phyloP scores from a whole-genome alignment of 1,284 basidiomycete genomes.

The Leucocoprinus gongylophorus region DNA sequence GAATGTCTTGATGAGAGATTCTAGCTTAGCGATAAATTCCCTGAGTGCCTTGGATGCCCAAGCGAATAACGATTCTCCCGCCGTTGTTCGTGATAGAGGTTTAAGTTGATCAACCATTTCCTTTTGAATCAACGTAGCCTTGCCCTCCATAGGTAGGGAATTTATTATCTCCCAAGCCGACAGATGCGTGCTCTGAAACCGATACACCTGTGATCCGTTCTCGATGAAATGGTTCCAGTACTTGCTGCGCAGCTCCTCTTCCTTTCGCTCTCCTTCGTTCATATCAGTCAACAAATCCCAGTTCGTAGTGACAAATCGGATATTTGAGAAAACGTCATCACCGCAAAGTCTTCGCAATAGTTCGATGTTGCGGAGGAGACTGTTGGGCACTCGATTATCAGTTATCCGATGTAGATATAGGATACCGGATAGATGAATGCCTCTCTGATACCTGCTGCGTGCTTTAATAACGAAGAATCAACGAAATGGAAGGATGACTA shows the following conservation, averaged over 20 bases:
- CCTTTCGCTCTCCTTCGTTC: background rate
- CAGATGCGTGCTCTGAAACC: background rate
- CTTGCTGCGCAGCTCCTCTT: conserved; percentile 13
- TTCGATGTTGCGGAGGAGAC: conserved; percentile 6
- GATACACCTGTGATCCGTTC: background rate
- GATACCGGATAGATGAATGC: conserved; percentile 9
- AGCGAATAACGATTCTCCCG: background rate
- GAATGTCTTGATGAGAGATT: background rate
- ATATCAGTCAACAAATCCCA: conserved; percentile 8
- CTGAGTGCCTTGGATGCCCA: background rate
- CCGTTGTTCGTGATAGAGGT: conserved; percentile 4
- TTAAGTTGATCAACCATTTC: conserved; percentile 4
- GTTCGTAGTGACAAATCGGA: conserved; percentile 9
- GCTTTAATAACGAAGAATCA: background rate
- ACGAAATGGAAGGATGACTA: background rate
- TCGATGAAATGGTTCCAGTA: conserved; percentile 12
- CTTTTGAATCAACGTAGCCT: conserved; percentile 3
- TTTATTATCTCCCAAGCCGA: conserved; percentile 5
- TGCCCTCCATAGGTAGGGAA: background rate
- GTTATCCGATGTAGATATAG: conserved; percentile 11
- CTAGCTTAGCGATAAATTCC: background rate
- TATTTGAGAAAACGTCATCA: conserved; percentile 1
- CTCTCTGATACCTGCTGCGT: conserved; percentile 4
- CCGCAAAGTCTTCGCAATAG: conserved; percentile 12
- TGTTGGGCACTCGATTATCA: conserved; percentile 11